A percentile compares a stretch with the other conserved stretches of the same genome.
Conservation (phyloP, 176 grass and related monocot species). For the Hordeum marinum region DNA sequence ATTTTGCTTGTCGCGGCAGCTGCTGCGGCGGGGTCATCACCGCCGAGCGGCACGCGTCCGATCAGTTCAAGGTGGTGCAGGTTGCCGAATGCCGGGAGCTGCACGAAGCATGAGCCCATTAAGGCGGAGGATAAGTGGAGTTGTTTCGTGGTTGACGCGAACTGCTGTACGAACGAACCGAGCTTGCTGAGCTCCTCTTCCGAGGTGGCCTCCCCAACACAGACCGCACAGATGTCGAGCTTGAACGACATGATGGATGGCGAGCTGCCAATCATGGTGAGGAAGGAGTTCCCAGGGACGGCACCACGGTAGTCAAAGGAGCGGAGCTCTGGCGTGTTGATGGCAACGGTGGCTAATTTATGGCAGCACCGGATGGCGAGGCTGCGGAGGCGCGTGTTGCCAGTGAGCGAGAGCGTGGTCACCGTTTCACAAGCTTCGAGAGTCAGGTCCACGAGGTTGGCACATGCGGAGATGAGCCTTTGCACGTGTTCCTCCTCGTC, state of each 20-base stretch:
- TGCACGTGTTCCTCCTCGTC: neutral
- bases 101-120: neutral
- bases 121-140: neutral
- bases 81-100: neutral
- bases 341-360: neutral
- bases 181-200: neutral
- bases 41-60: neutral
- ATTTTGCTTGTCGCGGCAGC: neutral
- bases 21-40: neutral
- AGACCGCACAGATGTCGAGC: neutral
- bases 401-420: neutral
- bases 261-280: neutral
- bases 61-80: neutral
- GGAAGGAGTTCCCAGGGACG: neutral
- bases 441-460: neutral
- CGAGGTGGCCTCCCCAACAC: neutral
- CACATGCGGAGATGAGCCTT: neutral
- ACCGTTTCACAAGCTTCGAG: neutral
- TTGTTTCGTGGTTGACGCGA: neutral
- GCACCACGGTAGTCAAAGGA: neutral
- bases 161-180: neutral
- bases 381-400: neutral
- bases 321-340: neutral
- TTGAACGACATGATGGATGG: neutral
- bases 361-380: neutral